Base-by-base conservation (phyloP, 2,329 filamentous ascomycete genomes). In the Nothophoma quercina region DNA sequence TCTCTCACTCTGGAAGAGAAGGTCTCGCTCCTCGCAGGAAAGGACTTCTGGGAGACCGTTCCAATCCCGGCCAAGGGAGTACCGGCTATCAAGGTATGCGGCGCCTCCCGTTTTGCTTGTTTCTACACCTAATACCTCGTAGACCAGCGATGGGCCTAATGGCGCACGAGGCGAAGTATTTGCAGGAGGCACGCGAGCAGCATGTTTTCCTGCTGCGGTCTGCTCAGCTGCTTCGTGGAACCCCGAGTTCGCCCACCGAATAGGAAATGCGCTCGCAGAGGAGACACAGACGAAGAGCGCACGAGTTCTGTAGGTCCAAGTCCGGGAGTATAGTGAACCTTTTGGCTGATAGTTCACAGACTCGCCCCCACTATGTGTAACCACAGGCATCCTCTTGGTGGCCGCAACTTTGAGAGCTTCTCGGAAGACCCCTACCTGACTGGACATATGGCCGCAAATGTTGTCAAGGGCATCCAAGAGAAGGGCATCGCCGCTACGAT, bases 281-380 rank as follows among this genome's bases (percentile, higher is more conserved):
- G 90, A 93, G 72, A 82, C 82, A 18, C 87, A 85, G 60, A 88
- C 88, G 6, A 88, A 90, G 67, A 88, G 88, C 4, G 87, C 88
- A 22, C 84, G 90, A 55, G 83, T 93, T 34, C 79, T 93, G 69
- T 71, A 63, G 6, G 67, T 55, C 15, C 18, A 9, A 13, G 8
- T n/a, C 8, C 4, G 5, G 15, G n/a, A 21, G 4, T 10, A 9
- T n/a, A 28, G 1, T 28, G 22, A 6, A 8, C n/a, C n/a, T n/a
- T 19, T 5, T 8, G 4, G 12, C 44, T 47, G 7, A 53, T 12
- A 30, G 25, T 21, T n/a, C 28, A 18, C 25, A 72, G 70, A 7
- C 81, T 93, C 2, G 90, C 87, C 0, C 89, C 89, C 0, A 92
- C 89, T 0, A 87, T 91, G 51, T 92, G 90, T 74, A 87, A 91